These are phyloP conservation scores for Lodderomyces parapsilosis DNA, from an alignment of 1,139 yeast genomes.

Conservation along the genomic window DNA sequence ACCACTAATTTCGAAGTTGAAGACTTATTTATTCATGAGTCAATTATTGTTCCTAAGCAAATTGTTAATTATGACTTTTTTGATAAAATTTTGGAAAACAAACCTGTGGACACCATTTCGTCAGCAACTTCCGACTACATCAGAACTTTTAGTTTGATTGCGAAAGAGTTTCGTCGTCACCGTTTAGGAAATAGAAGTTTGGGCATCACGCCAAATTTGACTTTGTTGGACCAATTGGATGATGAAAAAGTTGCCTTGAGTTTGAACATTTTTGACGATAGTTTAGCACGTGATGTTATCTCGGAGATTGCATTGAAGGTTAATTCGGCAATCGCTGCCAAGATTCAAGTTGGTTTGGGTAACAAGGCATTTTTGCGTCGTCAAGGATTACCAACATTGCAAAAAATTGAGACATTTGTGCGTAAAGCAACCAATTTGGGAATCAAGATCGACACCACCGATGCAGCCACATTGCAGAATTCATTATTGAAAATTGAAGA, in stretches of 20 bases:
- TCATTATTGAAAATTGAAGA: conserved; percentile 69
- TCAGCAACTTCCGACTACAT: conserved; percentile 68
- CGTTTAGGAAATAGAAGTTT: conserved; percentile 55
- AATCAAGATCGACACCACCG: conserved; percentile 68
- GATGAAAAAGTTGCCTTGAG: conserved; percentile 76
- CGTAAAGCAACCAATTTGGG: conserved; percentile 68
- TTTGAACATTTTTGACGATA: conserved; percentile 70
- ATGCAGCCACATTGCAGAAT: conserved; percentile 69
- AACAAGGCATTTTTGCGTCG: conserved; percentile 83
- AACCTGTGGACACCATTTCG: conserved; percentile 33
- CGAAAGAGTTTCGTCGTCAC: conserved; percentile 72
- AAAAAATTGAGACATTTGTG: conserved; percentile 77
- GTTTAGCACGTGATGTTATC: conserved; percentile 57
- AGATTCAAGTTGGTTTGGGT: conserved; percentile 72
- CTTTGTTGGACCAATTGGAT: conserved; percentile 77
- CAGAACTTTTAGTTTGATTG: conserved; percentile 61
- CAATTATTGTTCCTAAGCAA: conserved; percentile 63
- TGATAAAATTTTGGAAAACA: conserved; percentile 46
- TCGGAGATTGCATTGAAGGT: conserved; percentile 80
- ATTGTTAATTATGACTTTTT: conserved; percentile 51
- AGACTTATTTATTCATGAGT: conserved; percentile 76
- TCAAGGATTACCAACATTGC: conserved; percentile 80
- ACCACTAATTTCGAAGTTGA: conserved; percentile 70
- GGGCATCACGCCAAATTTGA: conserved; percentile 54
- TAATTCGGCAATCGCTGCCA: conserved; percentile 83